Conservation (phyloP, 805 yeast species). For the Torulaspora franciscae region DNA sequence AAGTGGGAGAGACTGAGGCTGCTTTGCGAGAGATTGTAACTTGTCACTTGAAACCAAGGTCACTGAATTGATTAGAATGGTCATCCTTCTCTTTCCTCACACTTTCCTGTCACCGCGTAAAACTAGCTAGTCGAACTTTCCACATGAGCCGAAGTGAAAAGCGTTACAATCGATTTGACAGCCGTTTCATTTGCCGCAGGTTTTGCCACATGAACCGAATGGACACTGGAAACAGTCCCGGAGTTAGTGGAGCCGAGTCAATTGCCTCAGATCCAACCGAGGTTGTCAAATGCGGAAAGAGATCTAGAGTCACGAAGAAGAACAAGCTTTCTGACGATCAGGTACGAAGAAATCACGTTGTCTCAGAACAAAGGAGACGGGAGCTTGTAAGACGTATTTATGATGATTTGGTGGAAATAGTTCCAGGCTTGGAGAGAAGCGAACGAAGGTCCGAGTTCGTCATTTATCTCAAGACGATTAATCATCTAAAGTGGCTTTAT, state of each 20-base stretch:
- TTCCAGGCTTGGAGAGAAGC: slow-evolving; percentile 63
- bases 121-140: neutral
- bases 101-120: neutral
- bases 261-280: neutral
- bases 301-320: slow-evolving; percentile 15
- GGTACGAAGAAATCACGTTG: slow-evolving; percentile 64
- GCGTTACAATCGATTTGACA: neutral
- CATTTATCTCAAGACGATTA: slow-evolving; percentile 61
- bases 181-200: neutral
- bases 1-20: slow-evolving; percentile 66
- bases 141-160: neutral
- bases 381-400: slow-evolving; percentile 80
- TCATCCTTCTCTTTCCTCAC: no score
- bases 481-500: slow-evolving; percentile 49
- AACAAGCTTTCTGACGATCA: slow-evolving; percentile 34
- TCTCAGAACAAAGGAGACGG: slow-evolving; percentile 82
- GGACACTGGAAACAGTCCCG: neutral
- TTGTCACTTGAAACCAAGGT: slow-evolving; percentile 68
- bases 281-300: slow-evolving; percentile 14
- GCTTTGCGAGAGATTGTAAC: slow-evolving; percentile 64
- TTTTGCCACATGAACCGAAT: neutral
- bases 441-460: slow-evolving; percentile 79
- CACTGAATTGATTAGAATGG: slow-evolving; percentile 42
- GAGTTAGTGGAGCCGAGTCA: no score
- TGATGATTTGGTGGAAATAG: slow-evolving; percentile 65